Evolutionary conservation across 129 eudicot genomes (phyloP), one percentile per base, ranked within the genome.

Genomic region (Centaurea solstitialis): DNA sequence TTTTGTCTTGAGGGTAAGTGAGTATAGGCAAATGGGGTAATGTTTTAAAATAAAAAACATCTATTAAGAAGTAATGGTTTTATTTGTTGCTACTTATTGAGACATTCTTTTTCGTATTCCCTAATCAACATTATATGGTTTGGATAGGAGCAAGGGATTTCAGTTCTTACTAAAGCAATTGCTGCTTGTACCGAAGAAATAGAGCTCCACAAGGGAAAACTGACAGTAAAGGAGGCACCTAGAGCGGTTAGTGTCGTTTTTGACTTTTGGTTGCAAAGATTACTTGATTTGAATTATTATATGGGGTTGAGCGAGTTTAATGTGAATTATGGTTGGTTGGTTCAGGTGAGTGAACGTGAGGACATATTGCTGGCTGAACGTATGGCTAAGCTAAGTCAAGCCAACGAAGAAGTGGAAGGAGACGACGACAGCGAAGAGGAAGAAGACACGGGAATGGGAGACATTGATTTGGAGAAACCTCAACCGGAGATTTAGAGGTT

Each of bases 361-460:
- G 99, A 95, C 41, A 88, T 89, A 76, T 83, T 92, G 69, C 85
- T 95, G 22, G 91, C 90, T 33, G 97, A 92, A 68, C 86, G 88
- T 15, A 92, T 95, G 99, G 93, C 86, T 10, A 93, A 86, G 87
- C 85, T 92, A 26, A 83, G 88, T 61, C 85, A 86, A 80, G 90
- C 87, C 1, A 95, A 92, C 18, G 91, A 90, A 80, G 99, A 95
- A 85, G 75, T 87, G 13, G 87, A 87, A 78, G 99, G 97, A 43
- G 99, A 95, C 76, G 91, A 90, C 4, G 89, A 92, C 79, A 92
- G 94, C 67, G 99, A 90, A 82, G 99, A 89, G 73, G 98, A 94
- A 83, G 98, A 95, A 83, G 99, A 95, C 68, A 91, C 96, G 3
- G 99, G 99, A 9, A 95, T 92, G 99, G 97, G 99, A 69, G 99